Base-by-base conservation (phyloP, 768 basidiomycete genomes). In the Clitopilus hobsonii region DNA sequence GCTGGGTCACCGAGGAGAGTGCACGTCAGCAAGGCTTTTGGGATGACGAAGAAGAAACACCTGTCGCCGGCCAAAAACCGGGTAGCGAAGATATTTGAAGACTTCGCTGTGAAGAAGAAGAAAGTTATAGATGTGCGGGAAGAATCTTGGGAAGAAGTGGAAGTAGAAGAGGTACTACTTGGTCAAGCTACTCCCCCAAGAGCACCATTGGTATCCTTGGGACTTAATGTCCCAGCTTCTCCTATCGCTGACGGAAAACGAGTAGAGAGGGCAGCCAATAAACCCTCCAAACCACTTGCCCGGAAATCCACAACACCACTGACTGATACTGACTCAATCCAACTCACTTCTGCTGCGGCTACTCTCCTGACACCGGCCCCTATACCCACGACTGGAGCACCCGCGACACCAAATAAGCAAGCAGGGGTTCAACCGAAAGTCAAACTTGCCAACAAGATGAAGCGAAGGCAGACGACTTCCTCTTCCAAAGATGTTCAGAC, bases 31-130 rank as follows among this genome's bases (percentile, higher is more conserved):
- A 72, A 66, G n/a, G n/a, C n/a, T n/a, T n/a, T n/a, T n/a, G n/a
- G n/a, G n/a, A n/a, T n/a, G n/a, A n/a, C n/a, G n/a, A n/a, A n/a
- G 62, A 77, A 72, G 64, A 78, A 74, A 58, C 67, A 69, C 22
- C 60, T 70, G 6, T 74, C 73, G 16, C 68, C 73, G 16, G 60
- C 63, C 14, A n/a, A n/a, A n/a, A n/a, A n/a, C n/a, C n/a, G n/a
- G n/a, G n/a, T n/a, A n/a, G n/a, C n/a, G n/a, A n/a, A n/a, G n/a
- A n/a, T n/a, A n/a, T n/a, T n/a, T n/a, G n/a, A n/a, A n/a, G n/a
- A n/a, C n/a, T n/a, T n/a, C n/a, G n/a, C n/a, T n/a, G n/a, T n/a
- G n/a, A n/a, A n/a, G n/a, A n/a, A n/a, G n/a, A n/a, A n/a, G n/a
- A n/a, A n/a, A n/a, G n/a, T n/a, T n/a, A n/a, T n/a, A n/a, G 18